phyloP scores from a whole-genome alignment of 179 eudicot genomes.

The Silene coronaria region DNA sequence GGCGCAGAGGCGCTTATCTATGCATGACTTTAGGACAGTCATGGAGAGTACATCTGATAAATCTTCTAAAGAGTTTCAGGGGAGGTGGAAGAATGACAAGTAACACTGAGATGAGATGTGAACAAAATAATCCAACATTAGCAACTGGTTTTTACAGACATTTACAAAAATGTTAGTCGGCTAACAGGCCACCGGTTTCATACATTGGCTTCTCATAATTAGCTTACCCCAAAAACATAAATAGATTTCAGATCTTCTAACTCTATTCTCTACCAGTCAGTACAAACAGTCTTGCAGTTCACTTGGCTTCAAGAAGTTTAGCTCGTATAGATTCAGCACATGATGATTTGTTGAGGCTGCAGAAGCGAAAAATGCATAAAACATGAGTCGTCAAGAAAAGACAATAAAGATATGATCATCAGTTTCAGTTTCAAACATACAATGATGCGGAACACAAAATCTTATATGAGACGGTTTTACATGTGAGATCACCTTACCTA shows the following conservation, averaged over 20 bases:
- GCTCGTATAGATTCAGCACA: conserved; percentile 28
- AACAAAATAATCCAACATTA: background rate
- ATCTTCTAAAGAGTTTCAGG: too few relatives aligned
- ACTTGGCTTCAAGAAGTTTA: conserved; percentile 26
- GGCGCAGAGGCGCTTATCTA: too few relatives aligned
- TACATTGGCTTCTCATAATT: conserved; percentile 7
- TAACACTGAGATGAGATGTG: background rate
- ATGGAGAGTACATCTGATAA: too few relatives aligned
- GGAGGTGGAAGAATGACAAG: too few relatives aligned
- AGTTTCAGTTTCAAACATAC: background rate
- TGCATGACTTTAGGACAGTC: too few relatives aligned
- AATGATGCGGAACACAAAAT: too few relatives aligned
- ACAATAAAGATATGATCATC: background rate
- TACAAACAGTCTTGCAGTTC: background rate
- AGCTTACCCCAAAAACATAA: background rate
- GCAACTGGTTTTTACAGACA: conserved; percentile 11
- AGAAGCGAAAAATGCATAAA: background rate
- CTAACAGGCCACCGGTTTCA: background rate
- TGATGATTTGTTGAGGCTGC: conserved; percentile 36
- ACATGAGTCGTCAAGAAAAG: background rate
- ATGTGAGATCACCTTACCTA: too few relatives aligned
- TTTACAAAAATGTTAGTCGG: background rate
- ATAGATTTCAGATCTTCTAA: background rate
- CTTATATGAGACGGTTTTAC: too few relatives aligned
- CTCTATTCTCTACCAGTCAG: conserved; percentile 11